Conservation (phyloP, 257 asterid genomes). For the Oldenlandia corymbosa region DNA sequence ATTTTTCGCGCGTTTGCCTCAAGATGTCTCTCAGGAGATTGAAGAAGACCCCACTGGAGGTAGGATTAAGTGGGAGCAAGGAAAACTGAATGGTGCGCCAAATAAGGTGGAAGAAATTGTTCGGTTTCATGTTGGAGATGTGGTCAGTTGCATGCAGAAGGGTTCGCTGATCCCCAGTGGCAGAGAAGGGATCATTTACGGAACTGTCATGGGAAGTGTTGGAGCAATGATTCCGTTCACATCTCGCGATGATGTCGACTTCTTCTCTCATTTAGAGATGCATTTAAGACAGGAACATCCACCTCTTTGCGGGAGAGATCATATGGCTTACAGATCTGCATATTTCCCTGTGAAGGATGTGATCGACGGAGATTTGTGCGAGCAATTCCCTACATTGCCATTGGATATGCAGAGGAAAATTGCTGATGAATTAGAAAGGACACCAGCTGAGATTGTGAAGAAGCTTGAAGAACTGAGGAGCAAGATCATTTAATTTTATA, state of each 20-base stretch:
- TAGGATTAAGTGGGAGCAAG: slow-evolving; percentile 99
- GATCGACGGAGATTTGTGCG: slow-evolving; percentile 94
- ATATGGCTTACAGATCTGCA: slow-evolving; percentile 94
- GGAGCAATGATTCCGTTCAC: slow-evolving; percentile 92
- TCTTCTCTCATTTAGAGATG: slow-evolving; percentile 98
- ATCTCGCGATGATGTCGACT: slow-evolving; percentile 97
- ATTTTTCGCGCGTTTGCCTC: slow-evolving; percentile 88
- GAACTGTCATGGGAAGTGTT: slow-evolving; percentile 94
- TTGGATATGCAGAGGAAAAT: slow-evolving; percentile 96
- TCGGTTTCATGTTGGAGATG: slow-evolving; percentile 96
- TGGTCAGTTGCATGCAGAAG: slow-evolving; percentile 75
- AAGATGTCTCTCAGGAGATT: slow-evolving; percentile 95
- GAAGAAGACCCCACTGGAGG: slow-evolving; percentile 99
- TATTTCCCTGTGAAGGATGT: slow-evolving; percentile 98
- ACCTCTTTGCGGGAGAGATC: slow-evolving; percentile 97
- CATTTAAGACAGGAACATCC: slow-evolving; percentile 98
- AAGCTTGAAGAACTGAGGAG: slow-evolving; percentile 92
- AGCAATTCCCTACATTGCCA: slow-evolving; percentile 85
- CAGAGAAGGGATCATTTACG: slow-evolving; percentile 88
- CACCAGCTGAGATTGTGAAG: slow-evolving; percentile 93
- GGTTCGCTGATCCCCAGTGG: slow-evolving; percentile 94
- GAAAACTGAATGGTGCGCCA: slow-evolving; percentile 97
- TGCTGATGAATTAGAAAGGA: slow-evolving; percentile 94
- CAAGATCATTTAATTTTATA: slow-evolving; percentile 66
- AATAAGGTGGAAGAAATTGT: slow-evolving; percentile 96